phyloP scores from a whole-genome alignment of 2,329 filamentous ascomycete genomes.

The Aspergillus caelatus region DNA sequence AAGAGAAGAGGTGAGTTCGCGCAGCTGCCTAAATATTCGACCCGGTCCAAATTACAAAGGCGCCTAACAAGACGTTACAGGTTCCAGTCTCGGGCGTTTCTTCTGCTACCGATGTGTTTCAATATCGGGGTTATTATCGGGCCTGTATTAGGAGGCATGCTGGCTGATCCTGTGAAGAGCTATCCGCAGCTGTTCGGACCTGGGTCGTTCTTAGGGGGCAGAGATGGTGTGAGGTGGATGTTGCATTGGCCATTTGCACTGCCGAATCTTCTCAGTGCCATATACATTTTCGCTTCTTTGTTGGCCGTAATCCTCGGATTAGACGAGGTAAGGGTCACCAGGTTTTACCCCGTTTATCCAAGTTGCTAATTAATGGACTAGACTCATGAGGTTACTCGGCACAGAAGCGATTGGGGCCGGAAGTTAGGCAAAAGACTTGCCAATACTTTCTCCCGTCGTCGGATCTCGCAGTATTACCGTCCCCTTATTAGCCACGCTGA shows the following conservation, averaged over 20 bases:
- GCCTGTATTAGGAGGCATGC: slow-evolving; percentile 63
- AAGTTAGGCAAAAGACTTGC: slow-evolving; percentile 40
- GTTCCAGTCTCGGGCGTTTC: slow-evolving; percentile 57
- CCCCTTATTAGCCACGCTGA: slow-evolving; percentile 33
- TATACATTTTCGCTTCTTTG: slow-evolving; percentile 60
- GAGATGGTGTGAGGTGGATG: slow-evolving; percentile 66
- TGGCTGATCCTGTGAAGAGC: slow-evolving; percentile 66
- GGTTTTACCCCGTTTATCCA: neutral
- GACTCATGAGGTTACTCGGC: slow-evolving; percentile 43
- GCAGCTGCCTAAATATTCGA: neutral
- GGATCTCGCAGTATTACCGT: slow-evolving; percentile 34
- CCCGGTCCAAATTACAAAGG: neutral
- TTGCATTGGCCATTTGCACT: slow-evolving; percentile 68
- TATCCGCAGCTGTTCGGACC: slow-evolving; percentile 67
- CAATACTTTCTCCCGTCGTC: slow-evolving; percentile 29
- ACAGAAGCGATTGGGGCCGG: slow-evolving; percentile 46
- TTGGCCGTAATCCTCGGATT: slow-evolving; percentile 64
- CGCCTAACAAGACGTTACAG: slow-evolving; percentile 23
- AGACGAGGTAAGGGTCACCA: slow-evolving; percentile 57
- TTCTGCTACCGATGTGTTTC: slow-evolving; percentile 69
- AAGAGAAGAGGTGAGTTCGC: slow-evolving; percentile 62
- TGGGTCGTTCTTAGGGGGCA: slow-evolving; percentile 58
- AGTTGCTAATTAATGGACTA: slow-evolving; percentile 12
- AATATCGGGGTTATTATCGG: slow-evolving; percentile 67
- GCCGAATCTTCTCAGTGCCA: slow-evolving; percentile 68